Evolutionary conservation across 768 basidiomycete genomes (phyloP), one percentile per base, ranked within the genome.

Genomic region (Lentinula sp.): DNA sequence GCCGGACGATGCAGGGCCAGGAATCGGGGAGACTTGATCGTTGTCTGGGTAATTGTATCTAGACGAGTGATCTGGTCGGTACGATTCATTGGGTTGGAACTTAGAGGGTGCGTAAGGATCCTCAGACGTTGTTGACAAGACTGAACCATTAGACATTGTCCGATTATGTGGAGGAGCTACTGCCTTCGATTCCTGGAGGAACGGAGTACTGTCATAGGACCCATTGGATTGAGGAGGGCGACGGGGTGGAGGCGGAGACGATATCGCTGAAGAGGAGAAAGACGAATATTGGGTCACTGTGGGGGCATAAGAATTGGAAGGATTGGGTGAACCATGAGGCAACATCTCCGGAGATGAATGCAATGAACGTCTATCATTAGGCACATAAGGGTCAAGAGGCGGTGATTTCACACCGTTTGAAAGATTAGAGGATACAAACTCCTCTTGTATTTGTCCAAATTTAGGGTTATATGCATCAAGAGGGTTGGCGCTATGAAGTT

Each of bases 131-230:
- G 65, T 57, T 11, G 80, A 77, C 40, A 78, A 65, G 18, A 69
- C 65, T 7, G 83, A 81, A 0, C 75, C 74, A 65, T 77, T 82
- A 15, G 83, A 83, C 55, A 70, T 65, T 6, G 82, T 79, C 37
- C 79, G 76, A 46, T 68, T 70, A 45, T 70, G 78, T 21, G 60
- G 61, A 43, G 59, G 60, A 6, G 54, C 18, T 34, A 13, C n/a
- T 2, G 60, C 37, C 16, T 60, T 57, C 28, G 64, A 50, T 31
- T 58, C 62, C 1, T 63, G 63, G 34, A 64, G 28, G 34, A 63
- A 64, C 34, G 63, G 52, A 31, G 55, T 62, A 8, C 42, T 42
- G 32, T 37, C 32, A 15, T 60, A 52, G 7, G 35, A 50, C 13
- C 28, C 59, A 31, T 45, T n/a, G 15, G 42, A 31, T 32, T 57